phyloP scores from a whole-genome alignment of 345 rosid genomes.

The Hevea brasiliensis region DNA sequence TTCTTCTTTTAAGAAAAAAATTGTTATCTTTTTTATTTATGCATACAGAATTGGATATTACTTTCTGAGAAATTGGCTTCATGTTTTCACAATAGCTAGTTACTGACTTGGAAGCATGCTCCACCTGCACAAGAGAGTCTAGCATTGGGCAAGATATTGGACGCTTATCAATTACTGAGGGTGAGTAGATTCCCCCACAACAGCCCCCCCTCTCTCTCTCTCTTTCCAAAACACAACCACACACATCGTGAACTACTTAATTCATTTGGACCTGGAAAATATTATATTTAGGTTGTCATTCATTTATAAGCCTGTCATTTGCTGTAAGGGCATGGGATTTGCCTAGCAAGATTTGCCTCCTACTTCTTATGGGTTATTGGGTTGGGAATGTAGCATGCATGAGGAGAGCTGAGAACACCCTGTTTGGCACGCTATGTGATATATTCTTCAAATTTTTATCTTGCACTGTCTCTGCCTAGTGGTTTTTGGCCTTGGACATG shows the following conservation, averaged over 20 bases:
- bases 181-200: slow-evolving; percentile 42
- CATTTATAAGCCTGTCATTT: neutral
- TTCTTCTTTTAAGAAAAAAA: neutral
- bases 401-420: neutral
- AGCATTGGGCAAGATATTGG: slow-evolving; percentile 35
- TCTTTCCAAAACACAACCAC: no score
- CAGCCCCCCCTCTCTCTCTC: neutral
- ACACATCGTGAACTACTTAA: neutral
- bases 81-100: slow-evolving; percentile 52
- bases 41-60: slow-evolving; percentile 8
- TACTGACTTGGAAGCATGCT: slow-evolving; percentile 58
- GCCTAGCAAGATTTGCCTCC: neutral
- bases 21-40: slow-evolving; percentile 9
- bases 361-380: neutral
- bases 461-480: neutral
- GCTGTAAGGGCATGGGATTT: neutral
- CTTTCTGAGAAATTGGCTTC: slow-evolving; percentile 23
- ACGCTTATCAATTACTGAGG: slow-evolving; percentile 33
- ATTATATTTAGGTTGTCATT: neutral
- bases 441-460: neutral
- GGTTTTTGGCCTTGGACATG: neutral
- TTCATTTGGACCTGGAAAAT: neutral
- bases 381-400: neutral
- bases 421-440: neutral
- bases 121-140: slow-evolving; percentile 45